Base-by-base conservation (phyloP, 2,329 filamentous ascomycete species). In the Sarocladiaceae sp. region DNA sequence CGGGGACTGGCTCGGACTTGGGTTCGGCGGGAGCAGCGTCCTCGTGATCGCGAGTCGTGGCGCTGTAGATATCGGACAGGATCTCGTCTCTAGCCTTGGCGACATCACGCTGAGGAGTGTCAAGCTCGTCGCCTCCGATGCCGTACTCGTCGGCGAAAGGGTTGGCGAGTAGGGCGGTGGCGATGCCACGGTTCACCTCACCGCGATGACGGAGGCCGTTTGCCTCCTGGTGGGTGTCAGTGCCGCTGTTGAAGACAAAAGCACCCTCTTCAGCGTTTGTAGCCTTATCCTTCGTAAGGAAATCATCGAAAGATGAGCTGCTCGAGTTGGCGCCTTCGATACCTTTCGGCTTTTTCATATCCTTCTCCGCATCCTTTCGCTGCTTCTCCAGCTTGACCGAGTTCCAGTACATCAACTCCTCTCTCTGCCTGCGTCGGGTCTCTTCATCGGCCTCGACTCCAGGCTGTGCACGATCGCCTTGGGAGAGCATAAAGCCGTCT, bases 381-480 rank as follows among this genome's bases (percentile, higher is more conserved):
- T 68, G 57, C 57, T 74, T 73, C 56, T 73, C 65, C 42, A 78
- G 57, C 43, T 65, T 72, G 24, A 78, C 50, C 3, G 73, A 67
- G 54, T 83, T 83, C 80, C 80, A 83, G 53, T 81, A 82, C 60
- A 82, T 66, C 48, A 83, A 57, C 59, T 83, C 80, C 53, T 83
- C 79, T 29, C 79, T 70, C 57, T 83, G 80, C 47, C 76, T 67
- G 51, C 74, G 72, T 44, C 74, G 70, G 18, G 71, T 75, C 51
- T 78, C 80, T 43, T 82, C 78, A 51, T 83, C 80, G 45, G 78
- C 79, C 26, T 81, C 79, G 18, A 82, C 71, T 13, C 68, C 74
- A 2, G 64, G 56, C 24, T 73, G 67, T 42, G 62, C 63, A 15
- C 63, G 62, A 3, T 52, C 52, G 16, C 60, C 64, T 20, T 65